These are phyloP conservation scores for Neurospora tetraspora DNA, from an alignment of 495 filamentous ascomycete species.

Conservation along the genomic window DNA sequence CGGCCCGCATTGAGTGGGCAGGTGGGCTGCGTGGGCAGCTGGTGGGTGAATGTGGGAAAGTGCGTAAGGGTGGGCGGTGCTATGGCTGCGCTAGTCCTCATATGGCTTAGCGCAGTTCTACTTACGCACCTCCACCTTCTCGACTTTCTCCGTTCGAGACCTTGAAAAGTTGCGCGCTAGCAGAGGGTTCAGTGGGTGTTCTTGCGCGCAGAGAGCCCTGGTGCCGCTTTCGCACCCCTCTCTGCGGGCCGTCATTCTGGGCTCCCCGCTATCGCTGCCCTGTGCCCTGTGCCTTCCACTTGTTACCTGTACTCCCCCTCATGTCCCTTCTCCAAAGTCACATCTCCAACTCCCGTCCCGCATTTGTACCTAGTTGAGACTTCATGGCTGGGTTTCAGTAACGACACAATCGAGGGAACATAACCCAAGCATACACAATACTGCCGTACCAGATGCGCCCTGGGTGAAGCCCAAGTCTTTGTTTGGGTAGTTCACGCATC, in stretches of 20 bases:
- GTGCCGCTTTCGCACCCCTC: neutral
- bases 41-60: conserved; percentile 1
- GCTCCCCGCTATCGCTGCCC: neutral
- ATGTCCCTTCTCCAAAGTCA: neutral
- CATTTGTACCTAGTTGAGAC: neutral
- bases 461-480: neutral
- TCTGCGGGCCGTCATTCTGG: neutral
- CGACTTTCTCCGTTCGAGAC: neutral
- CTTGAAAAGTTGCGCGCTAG: neutral
- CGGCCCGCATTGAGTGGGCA: conserved; percentile 8
- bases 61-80: neutral
- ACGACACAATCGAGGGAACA: neutral
- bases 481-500: neutral
- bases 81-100: neutral
- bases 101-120: conserved; percentile 7
- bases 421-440: neutral
- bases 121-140: neutral
- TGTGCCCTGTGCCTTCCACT: neutral
- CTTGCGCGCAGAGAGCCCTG: neutral
- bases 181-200: neutral
- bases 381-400: neutral
- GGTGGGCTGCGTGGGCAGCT: neutral
- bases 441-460: neutral
- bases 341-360: neutral
- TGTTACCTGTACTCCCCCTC: neutral